Evolutionary conservation across 148 eudicot genomes (phyloP), one percentile per base, ranked within the genome.

Genomic region (Diospyros lotus): DNA sequence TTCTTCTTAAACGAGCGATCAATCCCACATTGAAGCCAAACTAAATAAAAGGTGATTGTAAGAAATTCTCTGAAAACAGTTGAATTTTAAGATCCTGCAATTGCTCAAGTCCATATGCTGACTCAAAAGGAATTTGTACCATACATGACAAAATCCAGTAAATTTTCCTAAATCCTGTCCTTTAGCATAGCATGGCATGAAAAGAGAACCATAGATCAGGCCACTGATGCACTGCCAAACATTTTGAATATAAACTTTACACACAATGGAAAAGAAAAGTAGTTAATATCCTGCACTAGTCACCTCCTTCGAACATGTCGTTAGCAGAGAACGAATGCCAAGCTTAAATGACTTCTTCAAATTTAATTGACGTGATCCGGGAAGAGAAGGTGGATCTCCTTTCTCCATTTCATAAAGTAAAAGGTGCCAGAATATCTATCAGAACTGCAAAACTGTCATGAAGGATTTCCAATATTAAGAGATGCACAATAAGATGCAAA

Each of bases 281-380:
- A 59, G 42, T 50, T 5, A 40, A 48, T 72, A 59, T 58, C 58
- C 43, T 61, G 3, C 28, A 55, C 40, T 12, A 56, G 2, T 48
- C 72, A 91, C 97, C 92, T 92, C 89, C n/a, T 73, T 84, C 42
- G 91, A 75, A 74, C 86, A 85, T 13, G 92, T 82, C 15, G 89
- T 88, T 65, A 90, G 89, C 53, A 92, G 76, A 77, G 88, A 81
- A 12, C 82, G 84, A 12, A 87, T 46, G 13, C 67, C 79, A 6
- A 80, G 83, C 75, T 80, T 81, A 75, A 92, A 87, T n/a, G 91
- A 82, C 72, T 79, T 87, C 76, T 81, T 90, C 88, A 92, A 41
- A 58, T 84, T 84, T 79, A 66, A 64, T 41, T 82, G 87, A 67
- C 86, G 75, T 14, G 73, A 72, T 56, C 91, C 92, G n/a, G 80